Evolutionary conservation across 148 eudicot species (phyloP).

Genomic region (Nyssa sinensis): DNA sequence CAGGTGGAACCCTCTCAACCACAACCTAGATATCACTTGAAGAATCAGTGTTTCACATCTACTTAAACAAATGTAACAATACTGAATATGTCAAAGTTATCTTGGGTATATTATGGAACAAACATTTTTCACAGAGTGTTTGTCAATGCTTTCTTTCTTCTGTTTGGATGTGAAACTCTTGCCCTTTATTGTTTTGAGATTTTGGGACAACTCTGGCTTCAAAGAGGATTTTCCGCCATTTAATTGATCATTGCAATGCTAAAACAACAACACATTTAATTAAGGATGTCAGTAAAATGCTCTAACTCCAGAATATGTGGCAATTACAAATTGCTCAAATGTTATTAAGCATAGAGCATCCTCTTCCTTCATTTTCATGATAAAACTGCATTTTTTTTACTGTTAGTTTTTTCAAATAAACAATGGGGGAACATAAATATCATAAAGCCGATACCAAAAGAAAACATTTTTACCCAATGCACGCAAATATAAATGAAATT

Average conservation of each 20-base stretch:
- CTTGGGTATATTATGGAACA: conserved; percentile 21
- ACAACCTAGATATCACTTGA: conserved; percentile 35
- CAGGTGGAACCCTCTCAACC: conserved; percentile 36
- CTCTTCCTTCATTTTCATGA: not conserved
- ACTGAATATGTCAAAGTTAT: not conserved
- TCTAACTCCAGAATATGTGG: not conserved
- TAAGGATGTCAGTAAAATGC: not conserved
- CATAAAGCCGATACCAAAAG: not conserved
- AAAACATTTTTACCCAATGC: not conserved
- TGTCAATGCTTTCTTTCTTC: conserved; percentile 21
- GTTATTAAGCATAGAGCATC: conserved; percentile 3
- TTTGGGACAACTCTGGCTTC: conserved; percentile 15
- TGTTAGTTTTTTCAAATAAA: not conserved
- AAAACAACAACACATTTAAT: conserved; percentile 6
- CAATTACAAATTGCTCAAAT: not conserved
- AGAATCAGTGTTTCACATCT: conserved; percentile 15
- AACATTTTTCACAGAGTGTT: conserved; percentile 34
- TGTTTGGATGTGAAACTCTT: conserved; percentile 17
- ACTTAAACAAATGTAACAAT: not conserved
- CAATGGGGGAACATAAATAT: not conserved
- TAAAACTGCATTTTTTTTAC: not conserved
- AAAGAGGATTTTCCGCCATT: conserved; percentile 14
- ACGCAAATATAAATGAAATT: conserved; percentile 1
- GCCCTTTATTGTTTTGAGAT: not conserved
- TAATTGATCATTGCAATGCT: conserved; percentile 6